Conservation (phyloP, 257 asterid genomes). For the Salvia miltiorrhiza region DNA sequence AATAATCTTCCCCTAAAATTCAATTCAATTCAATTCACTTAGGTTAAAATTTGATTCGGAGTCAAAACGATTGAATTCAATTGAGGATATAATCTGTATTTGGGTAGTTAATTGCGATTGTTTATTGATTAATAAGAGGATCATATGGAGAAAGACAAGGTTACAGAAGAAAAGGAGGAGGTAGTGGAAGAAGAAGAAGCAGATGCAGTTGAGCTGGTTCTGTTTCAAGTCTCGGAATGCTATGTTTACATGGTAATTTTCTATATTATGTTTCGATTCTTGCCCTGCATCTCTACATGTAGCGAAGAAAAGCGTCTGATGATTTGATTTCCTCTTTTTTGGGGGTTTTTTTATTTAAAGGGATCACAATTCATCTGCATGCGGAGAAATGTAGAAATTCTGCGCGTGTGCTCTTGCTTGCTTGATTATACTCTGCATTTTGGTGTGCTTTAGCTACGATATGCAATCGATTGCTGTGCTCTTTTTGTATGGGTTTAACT, state of each 20-base stretch:
- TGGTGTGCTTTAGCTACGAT: not conserved
- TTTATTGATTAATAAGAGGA: conserved; percentile 12
- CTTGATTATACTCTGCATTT: conserved; percentile 11
- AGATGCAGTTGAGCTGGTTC: conserved; percentile 60
- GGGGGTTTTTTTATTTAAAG: not conserved
- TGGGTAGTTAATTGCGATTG: not conserved
- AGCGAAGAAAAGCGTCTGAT: not conserved
- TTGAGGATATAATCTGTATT: conserved; percentile 12
- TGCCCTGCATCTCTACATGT: conserved; percentile 2
- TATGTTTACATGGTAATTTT: conserved; percentile 78
- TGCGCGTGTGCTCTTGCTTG: not conserved
- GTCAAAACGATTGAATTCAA: conserved; percentile 5
- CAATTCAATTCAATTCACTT: conserved; percentile 17
- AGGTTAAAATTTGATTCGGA: not conserved
- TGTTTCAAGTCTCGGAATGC: conserved; percentile 85
- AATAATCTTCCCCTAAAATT: not conserved
- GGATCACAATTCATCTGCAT: not conserved
- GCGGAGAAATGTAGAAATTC: not conserved
- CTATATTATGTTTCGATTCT: not conserved
- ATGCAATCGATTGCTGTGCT: not conserved
- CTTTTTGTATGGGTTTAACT: not conserved
- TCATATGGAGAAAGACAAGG: conserved; percentile 54
- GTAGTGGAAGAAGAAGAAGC: conserved; percentile 51
- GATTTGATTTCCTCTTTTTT: conserved; percentile 10
- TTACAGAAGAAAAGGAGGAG: conserved; percentile 31